Percentiles rank a stretch among this genome's conserved stretches.
Conservation (phyloP, 768 basidiomycete species). For the Aureoboletus auriporus region DNA sequence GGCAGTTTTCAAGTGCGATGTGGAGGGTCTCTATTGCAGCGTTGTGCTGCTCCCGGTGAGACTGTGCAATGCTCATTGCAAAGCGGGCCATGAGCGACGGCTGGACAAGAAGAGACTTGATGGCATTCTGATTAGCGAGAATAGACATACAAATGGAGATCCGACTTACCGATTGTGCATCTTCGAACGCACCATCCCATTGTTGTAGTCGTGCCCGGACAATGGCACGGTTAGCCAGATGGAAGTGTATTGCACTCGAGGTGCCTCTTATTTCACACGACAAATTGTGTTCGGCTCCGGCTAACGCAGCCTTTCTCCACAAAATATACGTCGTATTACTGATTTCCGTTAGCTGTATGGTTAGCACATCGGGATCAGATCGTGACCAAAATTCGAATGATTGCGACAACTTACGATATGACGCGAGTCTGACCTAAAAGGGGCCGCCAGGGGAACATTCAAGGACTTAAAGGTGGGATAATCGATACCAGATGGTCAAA, state of each 20-base stretch:
- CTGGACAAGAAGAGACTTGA: constrained; percentile 7
- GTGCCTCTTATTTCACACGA: constrained; percentile 12
- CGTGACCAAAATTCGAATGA: neutral
- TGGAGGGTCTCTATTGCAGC: constrained; percentile 2
- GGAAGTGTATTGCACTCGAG: neutral
- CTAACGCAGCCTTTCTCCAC: constrained; percentile 7
- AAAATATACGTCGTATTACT: constrained; percentile 5
- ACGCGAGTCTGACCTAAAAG: neutral
- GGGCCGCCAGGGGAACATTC: neutral
- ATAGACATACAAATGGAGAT: neutral
- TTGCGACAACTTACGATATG: constrained; percentile 5
- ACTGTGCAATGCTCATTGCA: constrained; percentile 4
- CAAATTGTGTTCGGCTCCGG: constrained; percentile 9
- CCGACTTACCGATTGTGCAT: constrained; percentile 7
- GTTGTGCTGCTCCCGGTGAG: neutral
- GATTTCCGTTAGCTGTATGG: constrained; percentile 11
- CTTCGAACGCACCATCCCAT: constrained; percentile 12
- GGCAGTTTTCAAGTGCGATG: neutral
- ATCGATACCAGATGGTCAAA: neutral
- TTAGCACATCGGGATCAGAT: constrained; percentile 1
- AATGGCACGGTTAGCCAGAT: constrained; percentile 14
- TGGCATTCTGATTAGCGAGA: neutral
- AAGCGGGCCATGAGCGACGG: constrained; percentile 9
- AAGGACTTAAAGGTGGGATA: constrained; percentile 5
- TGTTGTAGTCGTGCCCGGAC: constrained; percentile 5